Conservation (phyloP, 495 filamentous ascomycete species). For the Hyaloscypha variabilis region DNA sequence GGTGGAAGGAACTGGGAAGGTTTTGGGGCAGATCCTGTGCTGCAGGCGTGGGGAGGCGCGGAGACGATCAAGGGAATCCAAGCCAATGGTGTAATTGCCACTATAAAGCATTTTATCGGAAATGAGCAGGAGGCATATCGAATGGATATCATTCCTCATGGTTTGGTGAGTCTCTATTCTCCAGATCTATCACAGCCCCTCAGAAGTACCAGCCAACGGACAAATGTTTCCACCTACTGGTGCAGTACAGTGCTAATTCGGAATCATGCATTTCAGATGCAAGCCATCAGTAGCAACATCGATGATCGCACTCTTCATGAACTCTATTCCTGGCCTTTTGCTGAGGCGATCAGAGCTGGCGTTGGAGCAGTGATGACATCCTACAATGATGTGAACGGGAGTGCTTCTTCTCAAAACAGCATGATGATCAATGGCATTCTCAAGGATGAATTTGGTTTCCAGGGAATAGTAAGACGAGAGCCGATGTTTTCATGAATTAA, state of each 20-base stretch:
- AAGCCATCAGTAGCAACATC: constrained; percentile 40
- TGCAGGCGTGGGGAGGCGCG: constrained; percentile 66
- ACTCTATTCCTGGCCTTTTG: constrained; percentile 81
- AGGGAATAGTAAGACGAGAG: constrained; percentile 56
- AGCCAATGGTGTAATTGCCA: constrained; percentile 72
- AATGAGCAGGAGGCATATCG: constrained; percentile 49
- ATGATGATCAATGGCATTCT: constrained; percentile 70
- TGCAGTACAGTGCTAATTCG: neutral
- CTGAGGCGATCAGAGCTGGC: constrained; percentile 67
- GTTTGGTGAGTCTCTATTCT: constrained; percentile 1
- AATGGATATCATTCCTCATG: constrained; percentile 32
- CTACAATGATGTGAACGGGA: constrained; percentile 77
- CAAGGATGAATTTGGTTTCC: constrained; percentile 80
- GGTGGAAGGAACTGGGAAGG: constrained; percentile 79
- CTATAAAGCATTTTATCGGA: constrained; percentile 71
- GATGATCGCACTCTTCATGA: constrained; percentile 80
- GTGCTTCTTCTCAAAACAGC: constrained; percentile 70
- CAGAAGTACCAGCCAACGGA: no score
- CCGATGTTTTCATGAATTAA: neutral
- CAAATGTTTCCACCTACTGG: no score
- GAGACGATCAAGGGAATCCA: constrained; percentile 74
- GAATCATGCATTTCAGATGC: constrained; percentile 1
- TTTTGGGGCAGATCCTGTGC: constrained; percentile 72
- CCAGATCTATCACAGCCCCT: neutral
- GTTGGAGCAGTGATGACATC: constrained; percentile 73